Percentiles rank a stretch among this genome's conserved stretches.
Conservation (phyloP, 2,329 filamentous ascomycete genomes). For the Fusarium globosum region DNA sequence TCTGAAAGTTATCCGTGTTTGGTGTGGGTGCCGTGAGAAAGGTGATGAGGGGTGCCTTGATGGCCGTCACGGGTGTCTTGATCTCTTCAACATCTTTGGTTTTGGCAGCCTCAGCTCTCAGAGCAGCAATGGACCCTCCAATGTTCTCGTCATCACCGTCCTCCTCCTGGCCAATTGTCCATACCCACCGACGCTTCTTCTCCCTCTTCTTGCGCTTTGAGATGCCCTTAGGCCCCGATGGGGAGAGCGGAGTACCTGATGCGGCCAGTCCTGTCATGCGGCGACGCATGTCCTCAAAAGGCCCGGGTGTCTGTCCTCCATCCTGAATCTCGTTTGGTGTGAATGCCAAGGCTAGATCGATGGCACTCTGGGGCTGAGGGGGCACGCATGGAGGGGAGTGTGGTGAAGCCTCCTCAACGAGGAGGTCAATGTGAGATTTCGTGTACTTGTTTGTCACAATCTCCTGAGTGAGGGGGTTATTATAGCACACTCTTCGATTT, state of each 20-base stretch:
- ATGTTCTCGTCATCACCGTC: constrained; percentile 58
- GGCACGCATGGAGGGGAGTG: constrained; percentile 52
- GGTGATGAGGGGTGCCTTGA: constrained; percentile 28
- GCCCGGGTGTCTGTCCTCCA: constrained; percentile 70
- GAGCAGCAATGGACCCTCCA: constrained; percentile 56
- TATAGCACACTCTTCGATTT: constrained; percentile 68
- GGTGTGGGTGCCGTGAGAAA: constrained; percentile 53
- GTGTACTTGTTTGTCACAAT: constrained; percentile 72
- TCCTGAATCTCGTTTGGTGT: constrained; percentile 66
- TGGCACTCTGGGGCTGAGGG: constrained; percentile 52
- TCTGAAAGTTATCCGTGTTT: constrained; percentile 54
- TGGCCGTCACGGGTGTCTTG: constrained; percentile 40
- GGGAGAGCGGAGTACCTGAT: constrained; percentile 55
- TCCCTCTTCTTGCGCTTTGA: constrained; percentile 67
- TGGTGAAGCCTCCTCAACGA: constrained; percentile 67
- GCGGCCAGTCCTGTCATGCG: constrained; percentile 62
- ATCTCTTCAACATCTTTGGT: constrained; percentile 26
- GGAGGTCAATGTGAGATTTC: constrained; percentile 71
- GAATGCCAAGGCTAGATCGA: constrained; percentile 64
- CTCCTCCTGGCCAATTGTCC: constrained; percentile 71
- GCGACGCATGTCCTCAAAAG: constrained; percentile 71
- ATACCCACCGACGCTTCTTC: constrained; percentile 73
- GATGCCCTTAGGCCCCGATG: constrained; percentile 56
- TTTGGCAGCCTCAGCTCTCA: constrained; percentile 49
- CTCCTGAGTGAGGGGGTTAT: constrained; percentile 71